phyloP scores from a whole-genome alignment of 345 rosid genomes.

The Boechera retrofracta region DNA sequence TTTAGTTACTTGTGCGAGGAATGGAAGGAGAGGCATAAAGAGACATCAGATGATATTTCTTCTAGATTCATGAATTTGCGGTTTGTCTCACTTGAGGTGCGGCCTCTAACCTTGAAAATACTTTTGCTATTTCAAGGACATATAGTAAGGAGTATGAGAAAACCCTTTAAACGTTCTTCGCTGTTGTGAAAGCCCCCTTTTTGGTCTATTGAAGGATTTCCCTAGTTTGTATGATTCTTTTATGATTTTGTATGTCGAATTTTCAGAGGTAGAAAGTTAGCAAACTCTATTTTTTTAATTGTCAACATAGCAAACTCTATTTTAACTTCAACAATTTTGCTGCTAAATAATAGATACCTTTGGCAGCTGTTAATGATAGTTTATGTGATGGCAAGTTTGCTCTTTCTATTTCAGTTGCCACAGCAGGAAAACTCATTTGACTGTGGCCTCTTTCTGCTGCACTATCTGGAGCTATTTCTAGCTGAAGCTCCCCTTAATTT shows the following conservation, averaged over 20 bases:
- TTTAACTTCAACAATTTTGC: neutral
- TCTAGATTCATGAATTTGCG: constrained; percentile 83
- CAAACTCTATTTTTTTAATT: too few species aligned
- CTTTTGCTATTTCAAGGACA: constrained; percentile 20
- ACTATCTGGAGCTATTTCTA: constrained; percentile 91
- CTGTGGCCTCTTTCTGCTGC: constrained; percentile 95
- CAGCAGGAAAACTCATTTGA: constrained; percentile 98
- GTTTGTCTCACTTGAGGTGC: constrained; percentile 93
- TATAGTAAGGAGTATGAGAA: constrained; percentile 5
- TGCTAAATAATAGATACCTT: neutral
- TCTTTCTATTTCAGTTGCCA: constrained; percentile 70
- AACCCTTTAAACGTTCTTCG: neutral
- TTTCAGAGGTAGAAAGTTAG: constrained; percentile 18
- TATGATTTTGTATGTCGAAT: constrained; percentile 2
- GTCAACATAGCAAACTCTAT: neutral
- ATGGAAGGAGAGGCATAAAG: constrained; percentile 88
- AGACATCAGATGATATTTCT: constrained; percentile 65
- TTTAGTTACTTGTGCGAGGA: constrained; percentile 91
- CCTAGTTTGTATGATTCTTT: neutral
- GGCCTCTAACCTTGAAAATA: constrained; percentile 27
- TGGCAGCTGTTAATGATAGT: constrained; percentile 26
- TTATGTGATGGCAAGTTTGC: constrained; percentile 45
- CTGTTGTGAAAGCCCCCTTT: constrained; percentile 1
- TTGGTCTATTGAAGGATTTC: neutral
- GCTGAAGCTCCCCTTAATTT: constrained; percentile 77